phyloP scores from a whole-genome alignment of 1,139 yeast genomes.

The Yamadazyma aaseri region DNA sequence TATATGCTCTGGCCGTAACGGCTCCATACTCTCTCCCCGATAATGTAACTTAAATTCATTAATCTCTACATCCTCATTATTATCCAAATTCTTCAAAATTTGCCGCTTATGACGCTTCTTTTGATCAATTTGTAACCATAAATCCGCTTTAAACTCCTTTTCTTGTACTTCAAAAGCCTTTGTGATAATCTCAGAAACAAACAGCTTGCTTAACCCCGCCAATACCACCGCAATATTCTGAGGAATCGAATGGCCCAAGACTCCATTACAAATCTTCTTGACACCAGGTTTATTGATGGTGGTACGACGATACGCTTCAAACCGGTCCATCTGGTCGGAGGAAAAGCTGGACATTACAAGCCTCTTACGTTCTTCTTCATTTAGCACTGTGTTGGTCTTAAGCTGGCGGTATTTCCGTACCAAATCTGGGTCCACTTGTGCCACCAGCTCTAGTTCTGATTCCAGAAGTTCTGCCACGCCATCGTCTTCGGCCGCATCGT shows the following conservation, averaged over 20 bases:
- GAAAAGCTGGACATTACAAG: slow-evolving; percentile 71
- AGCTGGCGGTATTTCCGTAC: slow-evolving; percentile 31
- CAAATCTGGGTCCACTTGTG: slow-evolving; percentile 29
- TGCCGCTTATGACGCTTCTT: slow-evolving; percentile 35
- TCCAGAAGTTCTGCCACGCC: slow-evolving; percentile 18
- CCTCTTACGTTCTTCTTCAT: slow-evolving; percentile 56
- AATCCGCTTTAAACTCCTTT: slow-evolving; percentile 48
- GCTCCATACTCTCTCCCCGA: slow-evolving; percentile 50
- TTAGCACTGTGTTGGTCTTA: slow-evolving; percentile 21
- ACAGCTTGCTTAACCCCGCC: slow-evolving; percentile 86
- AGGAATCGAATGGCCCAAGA: slow-evolving; percentile 79
- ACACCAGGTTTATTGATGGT: slow-evolving; percentile 78
- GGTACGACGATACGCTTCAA: slow-evolving; percentile 84
- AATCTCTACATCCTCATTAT: slow-evolving; percentile 28
- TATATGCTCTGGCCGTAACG: slow-evolving; percentile 79
- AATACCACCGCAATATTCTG: slow-evolving; percentile 78
- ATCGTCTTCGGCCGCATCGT: slow-evolving; percentile 17
- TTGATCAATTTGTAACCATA: slow-evolving; percentile 35
- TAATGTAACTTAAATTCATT: slow-evolving; percentile 30
- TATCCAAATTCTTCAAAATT: slow-evolving; percentile 26
- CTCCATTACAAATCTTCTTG: slow-evolving; percentile 76
- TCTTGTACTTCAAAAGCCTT: slow-evolving; percentile 70
- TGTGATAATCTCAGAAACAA: slow-evolving; percentile 85
- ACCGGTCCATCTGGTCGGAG: slow-evolving; percentile 81
- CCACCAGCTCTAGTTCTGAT: slow-evolving; percentile 33